Evolutionary conservation across 2,329 filamentous ascomycete genomes (phyloP).

Genomic region (Neopestalotiopsis rosae): DNA sequence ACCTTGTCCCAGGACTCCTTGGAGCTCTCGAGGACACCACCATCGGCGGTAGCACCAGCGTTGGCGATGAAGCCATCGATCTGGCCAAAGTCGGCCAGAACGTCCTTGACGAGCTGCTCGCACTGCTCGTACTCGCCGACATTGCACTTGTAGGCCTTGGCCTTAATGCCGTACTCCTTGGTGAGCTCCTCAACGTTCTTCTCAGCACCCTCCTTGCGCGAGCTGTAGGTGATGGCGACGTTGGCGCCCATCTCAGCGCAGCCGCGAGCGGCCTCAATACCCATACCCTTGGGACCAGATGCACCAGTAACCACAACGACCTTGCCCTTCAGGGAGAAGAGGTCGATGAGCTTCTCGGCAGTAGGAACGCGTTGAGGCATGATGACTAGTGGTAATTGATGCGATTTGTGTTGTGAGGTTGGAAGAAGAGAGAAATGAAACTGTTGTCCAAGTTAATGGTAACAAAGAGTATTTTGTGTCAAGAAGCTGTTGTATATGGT

Average conservation of each 20-base stretch:
- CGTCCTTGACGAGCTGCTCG: slow-evolving; percentile 61
- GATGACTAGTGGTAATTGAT: slow-evolving; percentile 30
- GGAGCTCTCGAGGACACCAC: slow-evolving; percentile 59
- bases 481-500: not conserved
- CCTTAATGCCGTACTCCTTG: slow-evolving; percentile 71
- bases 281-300: slow-evolving; percentile 73
- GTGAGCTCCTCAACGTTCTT: slow-evolving; percentile 70
- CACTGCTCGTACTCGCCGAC: slow-evolving; percentile 58
- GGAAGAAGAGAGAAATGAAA: not conserved
- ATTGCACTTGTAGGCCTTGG: slow-evolving; percentile 65
- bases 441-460: not conserved
- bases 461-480: not conserved
- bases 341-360: slow-evolving; percentile 63
- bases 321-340: slow-evolving; percentile 76
- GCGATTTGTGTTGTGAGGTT: slow-evolving; percentile 5
- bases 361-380: slow-evolving; percentile 65
- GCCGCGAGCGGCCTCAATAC: slow-evolving; percentile 71
- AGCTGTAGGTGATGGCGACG: slow-evolving; percentile 74
- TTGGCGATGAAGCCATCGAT: slow-evolving; percentile 80
- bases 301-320: slow-evolving; percentile 75
- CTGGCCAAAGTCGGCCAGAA: slow-evolving; percentile 74
- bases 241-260: slow-evolving; percentile 75
- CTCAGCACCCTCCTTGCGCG: slow-evolving; percentile 70
- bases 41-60: slow-evolving; percentile 65
- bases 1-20: slow-evolving; percentile 65